Evolutionary conservation across 2,329 filamentous ascomycete genomes (phyloP).

Genomic region (Didymella sp.): DNA sequence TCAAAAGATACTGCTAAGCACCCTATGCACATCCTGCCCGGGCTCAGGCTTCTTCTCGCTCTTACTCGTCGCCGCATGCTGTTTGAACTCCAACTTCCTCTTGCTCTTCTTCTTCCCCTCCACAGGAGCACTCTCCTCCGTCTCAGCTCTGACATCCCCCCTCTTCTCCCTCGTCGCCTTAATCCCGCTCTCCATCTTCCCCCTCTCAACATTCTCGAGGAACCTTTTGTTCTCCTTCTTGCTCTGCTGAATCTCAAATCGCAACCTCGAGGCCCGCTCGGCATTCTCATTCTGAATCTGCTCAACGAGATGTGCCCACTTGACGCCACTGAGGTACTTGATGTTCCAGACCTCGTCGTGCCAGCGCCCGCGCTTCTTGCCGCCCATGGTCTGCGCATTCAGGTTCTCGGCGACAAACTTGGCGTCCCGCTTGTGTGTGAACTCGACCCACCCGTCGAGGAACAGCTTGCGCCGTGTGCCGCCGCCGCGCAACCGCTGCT

Average conservation of each 20-base stretch:
- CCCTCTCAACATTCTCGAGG: conserved; percentile 77
- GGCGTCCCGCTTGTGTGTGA: conserved; percentile 75
- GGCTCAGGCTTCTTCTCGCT: conserved; percentile 42
- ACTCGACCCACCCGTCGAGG: conserved; percentile 88
- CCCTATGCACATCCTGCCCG: conserved; percentile 42
- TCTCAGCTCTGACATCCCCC: conserved; percentile 34
- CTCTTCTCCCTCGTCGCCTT: conserved; percentile 63
- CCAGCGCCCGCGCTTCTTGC: conserved; percentile 84
- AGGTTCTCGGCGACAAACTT: conserved; percentile 77
- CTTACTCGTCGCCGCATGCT: conserved; percentile 62
- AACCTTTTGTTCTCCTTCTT: conserved; percentile 83
- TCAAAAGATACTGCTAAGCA: conserved; percentile 50
- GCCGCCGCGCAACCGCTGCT: conserved; percentile 71
- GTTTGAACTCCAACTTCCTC: conserved; percentile 66
- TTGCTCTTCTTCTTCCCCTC: conserved; percentile 29
- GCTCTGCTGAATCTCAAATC: conserved; percentile 77
- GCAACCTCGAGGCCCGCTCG: conserved; percentile 75
- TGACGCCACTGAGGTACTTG: conserved; percentile 82
- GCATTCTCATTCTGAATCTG: conserved; percentile 84
- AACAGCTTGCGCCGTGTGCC: conserved; percentile 86
- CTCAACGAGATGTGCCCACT: conserved; percentile 75
- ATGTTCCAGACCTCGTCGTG: conserved; percentile 88
- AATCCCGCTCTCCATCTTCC: conserved; percentile 75
- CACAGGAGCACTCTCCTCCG: conserved; percentile 13
- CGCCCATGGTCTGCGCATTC: conserved; percentile 79